These are phyloP conservation scores for Aaosphaeria pasadenensis DNA, from an alignment of 2,329 filamentous ascomycete species.

Conservation along the genomic window DNA sequence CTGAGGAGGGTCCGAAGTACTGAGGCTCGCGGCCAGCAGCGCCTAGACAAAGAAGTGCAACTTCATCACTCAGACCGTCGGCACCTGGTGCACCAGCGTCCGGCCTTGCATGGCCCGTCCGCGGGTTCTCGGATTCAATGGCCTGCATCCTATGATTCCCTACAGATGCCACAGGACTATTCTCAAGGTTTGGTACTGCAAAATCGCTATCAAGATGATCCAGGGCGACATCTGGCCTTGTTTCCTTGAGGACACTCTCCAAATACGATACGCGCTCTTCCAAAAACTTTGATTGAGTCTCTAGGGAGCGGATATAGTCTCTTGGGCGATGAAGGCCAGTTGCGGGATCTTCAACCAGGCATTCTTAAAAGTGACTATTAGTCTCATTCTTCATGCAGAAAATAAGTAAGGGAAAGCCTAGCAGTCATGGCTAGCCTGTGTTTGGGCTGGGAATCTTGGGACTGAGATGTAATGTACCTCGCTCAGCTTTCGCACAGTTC, in stretches of 20 bases:
- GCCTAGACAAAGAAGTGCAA: slow-evolving; percentile 29
- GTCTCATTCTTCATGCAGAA: background rate
- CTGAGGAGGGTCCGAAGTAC: slow-evolving; percentile 38
- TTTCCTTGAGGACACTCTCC: slow-evolving; percentile 26
- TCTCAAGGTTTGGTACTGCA: background rate
- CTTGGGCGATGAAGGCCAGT: slow-evolving; percentile 31
- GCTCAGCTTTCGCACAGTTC: slow-evolving; percentile 18
- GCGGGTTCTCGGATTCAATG: background rate
- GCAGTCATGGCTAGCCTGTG: no score
- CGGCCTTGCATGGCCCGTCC: background rate
- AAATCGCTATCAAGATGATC: slow-evolving; percentile 8
- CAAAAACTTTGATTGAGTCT: no score
- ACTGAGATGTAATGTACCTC: slow-evolving; percentile 7
- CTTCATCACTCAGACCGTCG: slow-evolving; percentile 23
- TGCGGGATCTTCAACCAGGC: slow-evolving; percentile 37
- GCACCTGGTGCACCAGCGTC: slow-evolving; percentile 1
- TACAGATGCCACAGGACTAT: background rate
- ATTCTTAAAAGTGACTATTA: slow-evolving; percentile 8
- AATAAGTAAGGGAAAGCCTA: no score
- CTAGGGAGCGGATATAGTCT: slow-evolving; percentile 30
- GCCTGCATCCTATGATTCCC: background rate
- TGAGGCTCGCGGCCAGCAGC: slow-evolving; percentile 36
- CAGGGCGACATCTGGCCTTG: slow-evolving; percentile 20
- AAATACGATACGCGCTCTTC: slow-evolving; percentile 26
- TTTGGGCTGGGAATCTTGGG: no score